phyloP scores from a whole-genome alignment of 192 early-diverging fungal species.

The Entomortierella lignicola region DNA sequence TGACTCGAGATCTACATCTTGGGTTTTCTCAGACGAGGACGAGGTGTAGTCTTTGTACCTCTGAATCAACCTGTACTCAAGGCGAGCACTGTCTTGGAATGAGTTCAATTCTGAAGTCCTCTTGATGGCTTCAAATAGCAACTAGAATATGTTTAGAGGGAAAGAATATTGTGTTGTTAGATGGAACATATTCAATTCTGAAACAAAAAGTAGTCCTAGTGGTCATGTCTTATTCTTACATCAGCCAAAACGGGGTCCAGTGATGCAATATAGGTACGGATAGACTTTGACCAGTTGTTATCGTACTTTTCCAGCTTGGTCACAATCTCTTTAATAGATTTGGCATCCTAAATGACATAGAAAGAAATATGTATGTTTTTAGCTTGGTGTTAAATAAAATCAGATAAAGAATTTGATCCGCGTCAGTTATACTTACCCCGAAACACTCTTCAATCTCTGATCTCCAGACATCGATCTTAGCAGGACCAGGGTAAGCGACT shows the following conservation, averaged over 20 bases:
- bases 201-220: too few species aligned
- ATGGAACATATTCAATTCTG: background rate
- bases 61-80: conserved; percentile 27
- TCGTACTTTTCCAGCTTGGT: conserved; percentile 41
- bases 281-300: conserved; percentile 56
- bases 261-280: conserved; percentile 50
- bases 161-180: background rate
- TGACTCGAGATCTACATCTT: background rate
- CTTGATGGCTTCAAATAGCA: conserved; percentile 24
- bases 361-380: too few species aligned
- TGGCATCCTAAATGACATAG: conserved; percentile 25
- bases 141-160: conserved; percentile 16
- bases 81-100: conserved; percentile 17
- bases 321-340: conserved; percentile 37
- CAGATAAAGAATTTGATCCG: background rate
- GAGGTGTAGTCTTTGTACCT: conserved; percentile 13
- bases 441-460: conserved; percentile 58
- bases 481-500: conserved; percentile 60
- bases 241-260: conserved; percentile 48
- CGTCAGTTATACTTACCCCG: conserved; percentile 35
- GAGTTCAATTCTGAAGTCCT: conserved; percentile 17
- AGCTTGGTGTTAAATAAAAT: background rate
- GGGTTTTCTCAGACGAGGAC: background rate
- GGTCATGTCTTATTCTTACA: conserved; percentile 25
- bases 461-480: conserved; percentile 61